Evolutionary conservation across 441 rosid species (phyloP).

Genomic region (Melastoma candidum): DNA sequence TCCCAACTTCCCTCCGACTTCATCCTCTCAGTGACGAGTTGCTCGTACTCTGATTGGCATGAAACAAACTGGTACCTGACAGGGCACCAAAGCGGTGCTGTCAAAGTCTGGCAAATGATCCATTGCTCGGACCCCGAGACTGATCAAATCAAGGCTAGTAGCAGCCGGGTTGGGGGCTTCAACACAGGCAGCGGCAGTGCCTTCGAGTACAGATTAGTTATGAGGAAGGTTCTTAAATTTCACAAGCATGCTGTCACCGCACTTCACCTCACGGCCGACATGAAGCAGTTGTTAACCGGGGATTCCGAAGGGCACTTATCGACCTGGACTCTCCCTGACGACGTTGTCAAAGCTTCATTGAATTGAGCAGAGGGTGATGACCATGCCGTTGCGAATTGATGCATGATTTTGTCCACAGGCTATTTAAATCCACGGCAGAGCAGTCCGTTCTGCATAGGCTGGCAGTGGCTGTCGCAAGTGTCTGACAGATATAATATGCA

Average conservation of each 20-base stretch:
- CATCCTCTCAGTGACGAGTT: constrained; percentile 76
- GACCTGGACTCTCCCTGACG: constrained; percentile 88
- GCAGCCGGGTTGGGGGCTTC: constrained; percentile 43
- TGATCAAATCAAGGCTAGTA: constrained; percentile 32
- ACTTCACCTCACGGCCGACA: constrained; percentile 62
- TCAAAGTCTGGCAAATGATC: constrained; percentile 95
- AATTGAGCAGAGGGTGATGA: constrained; percentile 27
- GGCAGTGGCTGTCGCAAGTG: too few relatives aligned
- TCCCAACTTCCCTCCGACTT: constrained; percentile 98
- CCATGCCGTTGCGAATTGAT: constrained; percentile 1
- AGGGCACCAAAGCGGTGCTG: constrained; percentile 98
- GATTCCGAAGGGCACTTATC: constrained; percentile 80
- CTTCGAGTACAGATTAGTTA: constrained; percentile 82
- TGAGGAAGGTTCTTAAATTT: constrained; percentile 75
- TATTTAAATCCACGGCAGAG: constrained; percentile 11
- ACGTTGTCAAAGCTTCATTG: constrained; percentile 50
- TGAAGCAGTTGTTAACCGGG: constrained; percentile 93
- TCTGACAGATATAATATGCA: too few relatives aligned
- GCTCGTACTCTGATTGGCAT: constrained; percentile 88
- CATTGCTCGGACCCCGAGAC: constrained; percentile 56
- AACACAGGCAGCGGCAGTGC: constrained; percentile 43
- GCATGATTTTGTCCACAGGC: constrained; percentile 14
- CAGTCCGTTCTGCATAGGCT: too few relatives aligned
- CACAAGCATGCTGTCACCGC: constrained; percentile 93
- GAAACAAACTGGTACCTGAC: constrained; percentile 93